phyloP scores from a whole-genome alignment of 805 yeast genomes.

The Spathaspora passalidarum region DNA sequence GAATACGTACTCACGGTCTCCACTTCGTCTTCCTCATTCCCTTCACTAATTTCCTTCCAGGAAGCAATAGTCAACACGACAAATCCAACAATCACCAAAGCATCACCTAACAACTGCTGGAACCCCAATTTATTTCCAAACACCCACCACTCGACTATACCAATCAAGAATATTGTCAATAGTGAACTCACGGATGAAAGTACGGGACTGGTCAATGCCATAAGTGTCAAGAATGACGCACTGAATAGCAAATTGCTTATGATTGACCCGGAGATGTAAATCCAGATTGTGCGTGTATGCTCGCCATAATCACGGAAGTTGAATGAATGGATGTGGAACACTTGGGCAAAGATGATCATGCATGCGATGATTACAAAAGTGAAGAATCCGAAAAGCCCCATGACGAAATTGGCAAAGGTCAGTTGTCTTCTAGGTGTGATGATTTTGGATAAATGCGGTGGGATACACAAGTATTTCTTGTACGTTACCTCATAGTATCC shows the following conservation, averaged over 20 bases:
- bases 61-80: conserved; percentile 59
- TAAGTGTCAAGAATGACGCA: conserved; percentile 67
- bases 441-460: conserved; percentile 44
- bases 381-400: conserved; percentile 48
- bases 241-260: conserved; percentile 66
- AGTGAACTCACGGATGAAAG: conserved; percentile 67
- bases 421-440: conserved; percentile 64
- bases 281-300: conserved; percentile 37
- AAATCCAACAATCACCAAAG: conserved; percentile 69
- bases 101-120: conserved; percentile 66
- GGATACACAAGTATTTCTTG: conserved; percentile 74
- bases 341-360: conserved; percentile 44
- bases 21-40: conserved; percentile 43
- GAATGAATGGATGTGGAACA: conserved; percentile 57
- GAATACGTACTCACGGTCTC: conserved; percentile 41
- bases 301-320: conserved; percentile 48
- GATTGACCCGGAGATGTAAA: conserved; percentile 50
- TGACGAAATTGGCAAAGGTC: conserved; percentile 75
- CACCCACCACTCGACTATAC: conserved; percentile 67
- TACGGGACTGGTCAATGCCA: conserved; percentile 85
- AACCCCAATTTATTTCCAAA: conserved; percentile 56
- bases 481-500: conserved; percentile 84
- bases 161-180: conserved; percentile 76
- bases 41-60: conserved; percentile 61
- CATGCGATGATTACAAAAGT: conserved; percentile 52